A percentile compares a stretch with the other conserved stretches of the same genome.
Conservation (phyloP, 148 eudicot genomes). For the Chenopodium album region DNA sequence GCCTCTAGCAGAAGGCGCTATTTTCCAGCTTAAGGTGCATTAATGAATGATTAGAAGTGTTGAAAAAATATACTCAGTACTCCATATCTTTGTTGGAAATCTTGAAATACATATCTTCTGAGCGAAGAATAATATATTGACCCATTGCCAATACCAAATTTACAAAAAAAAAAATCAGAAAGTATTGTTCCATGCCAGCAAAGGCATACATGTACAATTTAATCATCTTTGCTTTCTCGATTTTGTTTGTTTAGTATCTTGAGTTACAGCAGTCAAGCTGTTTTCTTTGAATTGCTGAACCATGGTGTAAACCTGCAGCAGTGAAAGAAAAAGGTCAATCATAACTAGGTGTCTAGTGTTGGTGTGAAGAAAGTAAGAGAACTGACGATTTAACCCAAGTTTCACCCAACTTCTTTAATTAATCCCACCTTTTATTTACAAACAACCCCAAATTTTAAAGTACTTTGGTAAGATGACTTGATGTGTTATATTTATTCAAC, state of each 20-base stretch:
- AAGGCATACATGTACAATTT: background rate
- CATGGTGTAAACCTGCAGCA: constrained; percentile 79
- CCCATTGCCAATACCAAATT: background rate
- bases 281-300: constrained; percentile 63
- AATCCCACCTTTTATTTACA: background rate
- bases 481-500: background rate
- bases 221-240: constrained; percentile 32
- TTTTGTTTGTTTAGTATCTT: constrained; percentile 31
- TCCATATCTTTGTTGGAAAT: background rate
- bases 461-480: background rate
- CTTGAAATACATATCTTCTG: constrained; percentile 4
- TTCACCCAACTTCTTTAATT: background rate
- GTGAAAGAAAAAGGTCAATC: constrained; percentile 4
- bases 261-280: constrained; percentile 16
- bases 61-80: background rate
- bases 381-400: background rate
- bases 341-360: constrained; percentile 2
- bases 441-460: background rate
- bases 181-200: background rate
- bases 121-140: background rate
- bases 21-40: background rate
- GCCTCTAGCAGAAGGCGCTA: background rate
- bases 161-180: too few species aligned
- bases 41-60: too few species aligned
- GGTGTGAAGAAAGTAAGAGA: background rate